Percentiles rank a stretch among this genome's conserved stretches.
Conservation (phyloP, 495 filamentous ascomycete genomes). For the Podospora anserina region DNA sequence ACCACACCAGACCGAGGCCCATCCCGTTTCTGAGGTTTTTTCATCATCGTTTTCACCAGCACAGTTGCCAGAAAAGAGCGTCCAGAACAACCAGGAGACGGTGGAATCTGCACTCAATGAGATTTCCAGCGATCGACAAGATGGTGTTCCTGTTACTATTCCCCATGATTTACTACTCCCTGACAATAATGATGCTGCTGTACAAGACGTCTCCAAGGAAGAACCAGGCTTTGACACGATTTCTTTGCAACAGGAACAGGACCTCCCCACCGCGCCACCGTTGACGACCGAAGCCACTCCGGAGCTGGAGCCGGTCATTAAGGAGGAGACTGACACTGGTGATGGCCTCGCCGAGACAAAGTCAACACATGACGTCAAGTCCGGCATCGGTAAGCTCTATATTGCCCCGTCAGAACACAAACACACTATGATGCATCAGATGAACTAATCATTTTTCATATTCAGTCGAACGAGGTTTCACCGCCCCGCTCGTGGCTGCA, state of each 20-base stretch:
- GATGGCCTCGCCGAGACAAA: not conserved
- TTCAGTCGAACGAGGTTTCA: conserved; percentile 10
- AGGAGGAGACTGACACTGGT: conserved; percentile 11
- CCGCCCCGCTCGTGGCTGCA: conserved; percentile 21
- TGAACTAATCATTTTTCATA: not conserved
- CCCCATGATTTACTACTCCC: conserved; percentile 16
- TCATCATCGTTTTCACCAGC: conserved; percentile 5
- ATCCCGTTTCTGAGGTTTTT: conserved; percentile 17
- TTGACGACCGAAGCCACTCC: not conserved
- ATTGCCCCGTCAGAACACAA: not conserved
- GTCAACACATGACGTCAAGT: not conserved
- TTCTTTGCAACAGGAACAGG: conserved; percentile 6
- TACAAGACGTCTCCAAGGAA: conserved; percentile 11
- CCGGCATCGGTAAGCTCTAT: not conserved
- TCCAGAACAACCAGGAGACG: not conserved
- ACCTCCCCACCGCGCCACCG: conserved; percentile 10
- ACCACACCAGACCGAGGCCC: conserved; percentile 18
- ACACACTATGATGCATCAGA: not conserved
- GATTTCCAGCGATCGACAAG: not conserved
- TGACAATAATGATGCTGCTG: conserved; percentile 12
- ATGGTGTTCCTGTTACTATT: not conserved
- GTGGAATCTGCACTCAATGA: not conserved
- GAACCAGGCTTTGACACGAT: conserved; percentile 19
- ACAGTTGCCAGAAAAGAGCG: not conserved
- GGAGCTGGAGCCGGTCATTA: not conserved